Percentiles rank a stretch among this genome's conserved stretches.
Evolutionary conservation across 73 alveolate genomes (phyloP).

Genomic region (Stentor roeselii): DNA sequence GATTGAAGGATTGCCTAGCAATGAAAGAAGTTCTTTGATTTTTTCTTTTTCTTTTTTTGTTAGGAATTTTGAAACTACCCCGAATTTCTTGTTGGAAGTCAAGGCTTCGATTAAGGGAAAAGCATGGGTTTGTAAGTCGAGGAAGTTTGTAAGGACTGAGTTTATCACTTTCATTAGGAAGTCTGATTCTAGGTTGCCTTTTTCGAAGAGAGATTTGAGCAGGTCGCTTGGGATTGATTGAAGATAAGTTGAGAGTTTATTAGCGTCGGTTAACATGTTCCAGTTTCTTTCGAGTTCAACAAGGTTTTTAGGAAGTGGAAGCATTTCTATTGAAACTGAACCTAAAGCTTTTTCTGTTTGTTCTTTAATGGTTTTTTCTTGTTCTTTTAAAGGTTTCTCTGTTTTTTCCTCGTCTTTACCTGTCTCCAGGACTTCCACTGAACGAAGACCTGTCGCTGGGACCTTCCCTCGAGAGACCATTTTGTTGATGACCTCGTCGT

Average conservation of each 20-base stretch:
- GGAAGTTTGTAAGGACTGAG: not conserved
- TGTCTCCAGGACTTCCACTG: not conserved
- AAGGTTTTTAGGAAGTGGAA: conserved; percentile 17
- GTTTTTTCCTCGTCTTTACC: not conserved
- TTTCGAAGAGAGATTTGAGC: not conserved
- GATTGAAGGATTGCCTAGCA: not conserved
- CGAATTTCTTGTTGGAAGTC: not conserved
- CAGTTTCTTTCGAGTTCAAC: conserved; percentile 16
- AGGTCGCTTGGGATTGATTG: not conserved
- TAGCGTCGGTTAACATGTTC: not conserved
- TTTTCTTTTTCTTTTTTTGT: not conserved
- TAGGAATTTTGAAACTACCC: not conserved
- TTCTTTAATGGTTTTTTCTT: not conserved
- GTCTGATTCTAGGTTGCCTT: conserved; percentile 4
- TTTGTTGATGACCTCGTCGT: not conserved
- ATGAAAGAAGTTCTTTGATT: not conserved
- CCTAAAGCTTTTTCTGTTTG: not conserved
- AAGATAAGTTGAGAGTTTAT: not conserved
- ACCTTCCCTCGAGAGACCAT: not conserved
- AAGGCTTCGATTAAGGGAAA: not conserved
- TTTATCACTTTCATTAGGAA: not conserved
- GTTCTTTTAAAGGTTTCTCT: not conserved
- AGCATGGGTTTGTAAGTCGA: not conserved
- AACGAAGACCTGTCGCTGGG: not conserved
- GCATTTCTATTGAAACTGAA: not conserved